Percentiles rank a stretch among this genome's conserved stretches.
These are phyloP conservation scores for Aspergillus japonicus DNA, from an alignment of 2,329 filamentous ascomycete genomes.

Conservation along the genomic window DNA sequence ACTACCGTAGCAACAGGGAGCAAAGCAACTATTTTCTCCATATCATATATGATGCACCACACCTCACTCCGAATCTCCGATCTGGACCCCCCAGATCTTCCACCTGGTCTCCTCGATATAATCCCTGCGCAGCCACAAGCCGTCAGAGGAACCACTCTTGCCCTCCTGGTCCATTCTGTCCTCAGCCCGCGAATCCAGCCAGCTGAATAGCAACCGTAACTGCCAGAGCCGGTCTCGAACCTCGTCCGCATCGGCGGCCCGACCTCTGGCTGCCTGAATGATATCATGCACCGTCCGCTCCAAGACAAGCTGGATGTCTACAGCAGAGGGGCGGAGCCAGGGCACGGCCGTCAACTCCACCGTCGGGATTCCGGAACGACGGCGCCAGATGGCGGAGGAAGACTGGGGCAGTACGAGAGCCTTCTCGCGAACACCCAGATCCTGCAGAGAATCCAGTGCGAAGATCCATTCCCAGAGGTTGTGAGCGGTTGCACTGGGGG, in stretches of 20 bases:
- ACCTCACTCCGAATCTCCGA: constrained; percentile 13
- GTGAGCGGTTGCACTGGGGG: constrained; percentile 32
- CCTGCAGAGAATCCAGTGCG: constrained; percentile 54
- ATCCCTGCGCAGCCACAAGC: constrained; percentile 40
- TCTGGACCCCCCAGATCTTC: constrained; percentile 44
- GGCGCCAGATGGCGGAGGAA: constrained; percentile 28
- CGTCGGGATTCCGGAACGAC: constrained; percentile 31
- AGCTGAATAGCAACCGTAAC: constrained; percentile 63
- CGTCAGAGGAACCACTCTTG: constrained; percentile 20
- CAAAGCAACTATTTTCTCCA: background rate
- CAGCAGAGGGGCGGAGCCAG: constrained; percentile 58
- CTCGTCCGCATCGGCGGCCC: constrained; percentile 41
- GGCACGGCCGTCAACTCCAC: constrained; percentile 49
- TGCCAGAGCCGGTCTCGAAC: constrained; percentile 61
- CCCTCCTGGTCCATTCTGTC: constrained; percentile 38
- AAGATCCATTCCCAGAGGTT: constrained; percentile 74
- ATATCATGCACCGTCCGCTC: constrained; percentile 46
- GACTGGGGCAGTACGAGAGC: constrained; percentile 57
- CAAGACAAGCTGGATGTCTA: constrained; percentile 72
- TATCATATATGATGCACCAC: background rate
- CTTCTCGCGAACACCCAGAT: constrained; percentile 65
- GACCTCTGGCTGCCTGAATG: constrained; percentile 31
- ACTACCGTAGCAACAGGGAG: background rate
- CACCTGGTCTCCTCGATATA: constrained; percentile 43
- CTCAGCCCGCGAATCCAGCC: constrained; percentile 54